phyloP scores from a whole-genome alignment of 768 basidiomycete genomes.

The Boletus sensibilis region DNA sequence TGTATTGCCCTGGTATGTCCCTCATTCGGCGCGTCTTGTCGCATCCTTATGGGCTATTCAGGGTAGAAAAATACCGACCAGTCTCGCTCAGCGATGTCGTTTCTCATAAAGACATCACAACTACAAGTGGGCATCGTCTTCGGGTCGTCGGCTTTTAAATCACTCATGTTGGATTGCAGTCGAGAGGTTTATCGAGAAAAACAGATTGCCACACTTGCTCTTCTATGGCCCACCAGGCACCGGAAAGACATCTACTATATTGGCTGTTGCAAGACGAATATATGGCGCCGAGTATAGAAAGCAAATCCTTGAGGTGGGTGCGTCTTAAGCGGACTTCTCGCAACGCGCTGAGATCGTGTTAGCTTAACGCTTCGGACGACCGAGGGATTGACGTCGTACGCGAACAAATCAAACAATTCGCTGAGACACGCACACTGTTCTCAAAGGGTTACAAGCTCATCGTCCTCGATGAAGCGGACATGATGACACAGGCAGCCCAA shows the following conservation, averaged over 20 bases:
- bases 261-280: conserved; percentile 92
- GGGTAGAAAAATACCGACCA: conserved; percentile 99
- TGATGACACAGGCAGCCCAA: conserved; percentile 99
- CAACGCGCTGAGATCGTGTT: conserved; percentile 4
- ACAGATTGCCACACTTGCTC: conserved; percentile 88
- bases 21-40: background rate
- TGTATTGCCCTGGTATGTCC: conserved; percentile 77
- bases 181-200: conserved; percentile 95
- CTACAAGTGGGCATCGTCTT: conserved; percentile 63
- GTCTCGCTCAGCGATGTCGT: conserved; percentile 91
- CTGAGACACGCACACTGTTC: conserved; percentile 89
- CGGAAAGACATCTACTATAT: conserved; percentile 96
- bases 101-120: conserved; percentile 93
- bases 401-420: conserved; percentile 98
- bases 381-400: conserved; percentile 98
- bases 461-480: conserved; percentile 98
- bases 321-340: background rate
- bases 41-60: conserved; percentile 29
- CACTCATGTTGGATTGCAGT: conserved; percentile 48
- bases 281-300: conserved; percentile 85
- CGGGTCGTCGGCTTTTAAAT: background rate
- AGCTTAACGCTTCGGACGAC: conserved; percentile 98
- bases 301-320: conserved; percentile 86
- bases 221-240: conserved; percentile 99
- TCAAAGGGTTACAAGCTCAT: conserved; percentile 97